Conservation (phyloP, 441 rosid genomes). For the Populus hybrid region DNA sequence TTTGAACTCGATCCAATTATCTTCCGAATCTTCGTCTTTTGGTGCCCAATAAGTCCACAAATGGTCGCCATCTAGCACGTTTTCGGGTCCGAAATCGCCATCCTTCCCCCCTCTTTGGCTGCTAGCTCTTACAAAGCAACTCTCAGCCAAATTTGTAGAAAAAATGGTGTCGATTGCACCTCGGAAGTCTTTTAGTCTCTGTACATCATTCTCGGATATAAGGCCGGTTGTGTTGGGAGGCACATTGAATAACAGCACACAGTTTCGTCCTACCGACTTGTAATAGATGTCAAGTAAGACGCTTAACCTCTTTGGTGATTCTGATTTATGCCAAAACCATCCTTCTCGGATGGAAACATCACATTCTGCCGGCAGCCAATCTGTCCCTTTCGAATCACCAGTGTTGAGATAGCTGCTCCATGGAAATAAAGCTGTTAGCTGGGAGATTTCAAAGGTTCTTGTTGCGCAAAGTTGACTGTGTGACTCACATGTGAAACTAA, state of each 20-base stretch:
- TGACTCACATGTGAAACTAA: background rate
- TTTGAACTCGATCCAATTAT: constrained; percentile 48
- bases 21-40: constrained; percentile 16
- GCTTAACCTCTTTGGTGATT: constrained; percentile 53
- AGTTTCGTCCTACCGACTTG: constrained; percentile 64
- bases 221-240: constrained; percentile 71
- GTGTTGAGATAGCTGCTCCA: constrained; percentile 48
- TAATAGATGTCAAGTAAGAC: constrained; percentile 55
- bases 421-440: background rate
- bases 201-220: constrained; percentile 42
- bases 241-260: constrained; percentile 58
- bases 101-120: constrained; percentile 55
- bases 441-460: background rate
- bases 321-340: constrained; percentile 71
- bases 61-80: constrained; percentile 51
- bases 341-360: constrained; percentile 62
- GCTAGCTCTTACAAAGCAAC: constrained; percentile 42
- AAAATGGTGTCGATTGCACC: constrained; percentile 46
- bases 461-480: background rate
- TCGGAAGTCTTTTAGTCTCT: constrained; percentile 42
- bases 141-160: constrained; percentile 41
- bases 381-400: constrained; percentile 59
- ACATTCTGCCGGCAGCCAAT: constrained; percentile 70
- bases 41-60: constrained; percentile 75
- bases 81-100: constrained; percentile 60